Conservation (phyloP, 306 rosid genomes). For the Dryas alaskensis region DNA sequence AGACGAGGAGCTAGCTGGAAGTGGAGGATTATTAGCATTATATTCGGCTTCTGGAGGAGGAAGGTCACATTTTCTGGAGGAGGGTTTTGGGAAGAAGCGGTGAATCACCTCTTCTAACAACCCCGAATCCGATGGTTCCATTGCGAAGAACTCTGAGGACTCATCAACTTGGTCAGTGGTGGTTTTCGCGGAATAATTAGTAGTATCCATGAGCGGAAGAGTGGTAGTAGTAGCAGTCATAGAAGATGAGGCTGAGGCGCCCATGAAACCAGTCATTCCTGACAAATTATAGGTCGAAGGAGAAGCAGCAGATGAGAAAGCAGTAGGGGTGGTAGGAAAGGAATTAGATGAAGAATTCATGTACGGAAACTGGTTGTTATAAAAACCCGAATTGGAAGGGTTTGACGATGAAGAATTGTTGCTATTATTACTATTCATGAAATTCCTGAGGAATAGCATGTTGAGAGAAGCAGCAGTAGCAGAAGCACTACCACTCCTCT, state of each 20-base stretch:
- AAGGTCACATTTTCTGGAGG: constrained; percentile 16
- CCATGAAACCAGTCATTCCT: not conserved
- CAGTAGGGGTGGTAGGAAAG: too few relatives aligned
- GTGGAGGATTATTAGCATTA: too few relatives aligned
- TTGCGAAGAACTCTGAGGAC: constrained; percentile 42
- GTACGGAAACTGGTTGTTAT: constrained; percentile 20
- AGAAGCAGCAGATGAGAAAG: not conserved
- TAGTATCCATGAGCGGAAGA: not conserved
- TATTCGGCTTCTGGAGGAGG: not conserved
- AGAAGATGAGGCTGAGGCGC: not conserved
- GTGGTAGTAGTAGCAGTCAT: not conserved
- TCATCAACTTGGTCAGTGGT: not conserved
- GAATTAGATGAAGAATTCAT: too few relatives aligned
- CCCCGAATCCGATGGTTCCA: constrained; percentile 63
- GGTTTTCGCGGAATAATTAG: not conserved
- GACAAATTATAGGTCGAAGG: not conserved
- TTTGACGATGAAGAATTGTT: constrained; percentile 21
- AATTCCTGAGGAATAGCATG: constrained; percentile 52
- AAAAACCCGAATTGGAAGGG: constrained; percentile 17
- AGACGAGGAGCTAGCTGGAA: too few relatives aligned
- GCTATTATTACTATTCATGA: constrained; percentile 2
- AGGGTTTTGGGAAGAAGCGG: constrained; percentile 48
- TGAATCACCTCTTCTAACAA: constrained; percentile 71
- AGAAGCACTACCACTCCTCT: constrained; percentile 20
- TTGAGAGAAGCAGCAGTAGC: constrained; percentile 31